phyloP scores from a whole-genome alignment of 352 stramenopile genomes.

The Phytophthora crassamura region DNA sequence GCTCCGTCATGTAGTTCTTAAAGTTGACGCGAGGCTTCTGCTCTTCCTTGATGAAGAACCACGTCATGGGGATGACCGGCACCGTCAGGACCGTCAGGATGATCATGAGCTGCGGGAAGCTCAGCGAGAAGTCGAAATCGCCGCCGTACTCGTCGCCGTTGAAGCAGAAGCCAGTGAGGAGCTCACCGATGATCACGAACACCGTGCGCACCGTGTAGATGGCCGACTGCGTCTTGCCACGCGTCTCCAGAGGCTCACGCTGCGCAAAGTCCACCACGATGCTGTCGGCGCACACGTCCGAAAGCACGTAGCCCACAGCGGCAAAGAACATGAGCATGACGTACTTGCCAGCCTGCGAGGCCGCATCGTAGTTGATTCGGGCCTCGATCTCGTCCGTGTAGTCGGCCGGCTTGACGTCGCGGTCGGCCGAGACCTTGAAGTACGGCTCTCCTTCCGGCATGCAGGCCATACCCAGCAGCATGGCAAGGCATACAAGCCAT shows the following conservation, averaged over 20 bases:
- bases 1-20: constrained; percentile 9
- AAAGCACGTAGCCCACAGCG: constrained; percentile 31
- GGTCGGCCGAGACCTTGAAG: constrained; percentile 22
- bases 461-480: constrained; percentile 39
- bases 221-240: constrained; percentile 43
- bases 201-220: too few species aligned
- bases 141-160: too few species aligned
- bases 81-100: constrained; percentile 27
- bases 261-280: constrained; percentile 49
- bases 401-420: constrained; percentile 29
- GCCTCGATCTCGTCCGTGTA: constrained; percentile 29
- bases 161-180: too few species aligned
- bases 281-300: constrained; percentile 38
- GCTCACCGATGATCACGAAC: too few species aligned
- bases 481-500: constrained; percentile 40
- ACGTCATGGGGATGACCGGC: constrained; percentile 27
- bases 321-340: constrained; percentile 40
- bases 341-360: constrained; percentile 28
- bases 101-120: constrained; percentile 41
- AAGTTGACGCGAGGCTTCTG: not conserved
- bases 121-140: too few species aligned
- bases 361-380: constrained; percentile 28
- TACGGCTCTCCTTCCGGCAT: constrained; percentile 38
- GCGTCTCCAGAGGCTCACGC: constrained; percentile 44
- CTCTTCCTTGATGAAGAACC: constrained; percentile 26